phyloP scores from a whole-genome alignment of 164 flowering plant species.

The Annona cherimola region DNA sequence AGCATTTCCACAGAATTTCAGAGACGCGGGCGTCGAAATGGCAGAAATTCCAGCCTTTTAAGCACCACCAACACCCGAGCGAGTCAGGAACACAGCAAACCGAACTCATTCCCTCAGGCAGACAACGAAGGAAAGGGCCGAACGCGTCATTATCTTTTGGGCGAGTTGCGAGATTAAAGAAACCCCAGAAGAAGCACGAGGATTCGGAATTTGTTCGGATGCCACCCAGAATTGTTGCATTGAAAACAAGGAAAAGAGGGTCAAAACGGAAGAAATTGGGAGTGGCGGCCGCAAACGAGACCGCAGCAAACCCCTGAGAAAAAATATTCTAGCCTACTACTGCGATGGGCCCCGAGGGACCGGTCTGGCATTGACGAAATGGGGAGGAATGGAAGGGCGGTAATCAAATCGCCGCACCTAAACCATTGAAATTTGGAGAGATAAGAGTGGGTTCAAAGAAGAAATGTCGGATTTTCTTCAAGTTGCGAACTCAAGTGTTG shows the following conservation, averaged over 20 bases:
- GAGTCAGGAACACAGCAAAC: not conserved
- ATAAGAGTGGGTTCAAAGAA: not conserved
- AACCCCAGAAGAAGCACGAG: slow-evolving; percentile 1
- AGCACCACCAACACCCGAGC: not conserved
- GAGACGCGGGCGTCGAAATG: not conserved
- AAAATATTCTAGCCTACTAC: slow-evolving; percentile 5
- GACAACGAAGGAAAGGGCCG: slow-evolving; percentile 4
- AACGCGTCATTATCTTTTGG: slow-evolving; percentile 4
- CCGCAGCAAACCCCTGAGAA: not conserved
- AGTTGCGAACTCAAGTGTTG: not conserved
- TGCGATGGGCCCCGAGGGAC: slow-evolving; percentile 2
- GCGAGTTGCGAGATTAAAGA: slow-evolving; percentile 4
- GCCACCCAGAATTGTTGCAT: not conserved
- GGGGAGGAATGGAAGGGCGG: not conserved
- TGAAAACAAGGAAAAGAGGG: slow-evolving; percentile 18
- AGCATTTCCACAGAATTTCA: slow-evolving; percentile 24
- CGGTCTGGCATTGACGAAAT: not conserved
- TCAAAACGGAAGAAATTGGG: slow-evolving; percentile 15
- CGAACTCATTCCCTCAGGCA: slow-evolving; percentile 9
- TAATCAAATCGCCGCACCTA: slow-evolving; percentile 1
- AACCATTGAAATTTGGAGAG: not conserved
- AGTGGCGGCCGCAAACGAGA: slow-evolving; percentile 10
- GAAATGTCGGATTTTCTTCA: not conserved
- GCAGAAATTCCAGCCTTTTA: slow-evolving; percentile 1
- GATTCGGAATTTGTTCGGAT: slow-evolving; percentile 5